Base-by-base conservation (phyloP, 139 green algal species). In the Astrephomene gubernaculifera region DNA sequence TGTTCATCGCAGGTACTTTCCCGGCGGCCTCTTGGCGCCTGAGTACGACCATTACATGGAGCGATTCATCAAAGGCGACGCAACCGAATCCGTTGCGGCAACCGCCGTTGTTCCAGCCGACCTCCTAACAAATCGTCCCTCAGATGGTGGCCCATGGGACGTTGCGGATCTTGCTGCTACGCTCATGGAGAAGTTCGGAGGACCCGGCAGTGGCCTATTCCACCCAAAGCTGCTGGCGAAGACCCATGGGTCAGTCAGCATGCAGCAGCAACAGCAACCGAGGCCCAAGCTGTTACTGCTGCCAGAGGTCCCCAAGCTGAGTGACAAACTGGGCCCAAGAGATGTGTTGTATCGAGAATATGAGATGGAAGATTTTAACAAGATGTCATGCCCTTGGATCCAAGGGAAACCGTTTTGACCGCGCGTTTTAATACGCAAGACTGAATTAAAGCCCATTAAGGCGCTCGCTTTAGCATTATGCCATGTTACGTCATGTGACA, bases 21-120 rank as follows among this genome's bases (percentile, higher is more conserved):
- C 63, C 1, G 63, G 63, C 63, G 63, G 63, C 2, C 19, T 72
- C 35, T 19, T 49, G 33, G 35, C 35, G 10, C 35, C 36, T 31
- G 65, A 72, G 65, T 72, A 49, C 35, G 65, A 72, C 65, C 65
- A 72, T 22, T 45, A 29, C 9, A n/a, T n/a, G n/a, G n/a, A n/a
- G n/a, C n/a, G n/a, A n/a, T n/a, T n/a, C n/a, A n/a, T n/a, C n/a
- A n/a, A n/a, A n/a, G n/a, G n/a, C n/a, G n/a, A n/a, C n/a, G n/a
- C n/a, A n/a, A n/a, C n/a, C n/a, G n/a, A n/a, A n/a, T n/a, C n/a
- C n/a, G n/a, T n/a, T n/a, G n/a, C n/a, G n/a, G n/a, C n/a, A n/a
- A n/a, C n/a, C n/a, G n/a, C n/a, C n/a, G n/a, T n/a, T n/a, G n/a
- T n/a, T n/a, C n/a, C n/a, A n/a, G n/a, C n/a, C n/a, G n/a, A n/a